Evolutionary conservation across 2,329 filamentous ascomycete genomes (phyloP), one percentile per base, ranked within the genome.

Genomic region (Phaeoacremonium minimum): DNA sequence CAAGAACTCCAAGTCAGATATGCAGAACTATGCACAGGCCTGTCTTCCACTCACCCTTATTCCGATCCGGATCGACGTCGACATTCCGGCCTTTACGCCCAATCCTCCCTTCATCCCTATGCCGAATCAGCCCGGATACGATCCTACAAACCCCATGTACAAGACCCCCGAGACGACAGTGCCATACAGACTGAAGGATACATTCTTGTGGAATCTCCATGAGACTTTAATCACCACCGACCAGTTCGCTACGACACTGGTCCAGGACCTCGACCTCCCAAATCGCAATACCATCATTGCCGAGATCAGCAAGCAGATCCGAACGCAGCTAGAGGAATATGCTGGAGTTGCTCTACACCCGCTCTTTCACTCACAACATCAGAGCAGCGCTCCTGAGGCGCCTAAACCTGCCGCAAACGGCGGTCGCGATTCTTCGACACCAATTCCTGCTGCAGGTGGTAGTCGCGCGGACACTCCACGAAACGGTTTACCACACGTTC

Each of bases 121-220:
- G 9, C 42, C 30, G 15, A 41, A 41, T 13, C 22, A 76, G 41
- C 78, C 81, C 38, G 69, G 64, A 19, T 75, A 83, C 48, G 85
- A 95, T 53, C 80, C 85, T 41, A 79, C 77, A 5, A 69, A 87
- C 34, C 83, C 87, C 12, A 81, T 89, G 38, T 96, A 94, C 64
- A 83, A 83, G 51, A 73, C 76, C 37, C 85, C 85, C 37, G 91
- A 96, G 44, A 64, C 78, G 43, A 89, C 89, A 12, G 81, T 89
- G 1, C 85, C 87, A 4, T 96, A 89, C 62, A 80, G 93, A 44
- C 71, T 98, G 39, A 89, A 94, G 52, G 93, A 98, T 51, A 85
- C 87, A n/a, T 97, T 98, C 52, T 66, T 96, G 35, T 98, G 93
- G 93, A 98, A 98, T 52, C 73, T 98, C 12, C 91, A 97, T 62